These are phyloP conservation scores for Kwoniella mangroviensis DNA, from an alignment of 768 basidiomycete genomes.

Conservation along the genomic window DNA sequence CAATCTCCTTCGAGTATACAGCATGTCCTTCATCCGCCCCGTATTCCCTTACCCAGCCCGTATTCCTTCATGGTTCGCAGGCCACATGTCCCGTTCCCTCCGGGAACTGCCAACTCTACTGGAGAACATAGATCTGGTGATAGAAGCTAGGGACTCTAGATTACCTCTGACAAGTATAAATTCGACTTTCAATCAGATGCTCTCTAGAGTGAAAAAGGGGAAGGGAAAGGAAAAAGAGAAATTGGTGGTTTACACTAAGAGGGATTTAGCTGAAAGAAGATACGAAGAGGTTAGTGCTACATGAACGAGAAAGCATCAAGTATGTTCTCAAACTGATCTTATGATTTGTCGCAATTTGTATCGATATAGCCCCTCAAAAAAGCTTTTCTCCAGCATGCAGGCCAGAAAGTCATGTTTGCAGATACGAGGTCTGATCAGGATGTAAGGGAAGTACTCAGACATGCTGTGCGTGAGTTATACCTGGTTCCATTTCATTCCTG, in stretches of 20 bases:
- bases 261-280: slow-evolving; percentile 86
- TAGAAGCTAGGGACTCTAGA: slow-evolving; percentile 91
- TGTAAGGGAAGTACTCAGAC: slow-evolving; percentile 53
- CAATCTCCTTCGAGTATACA: background rate
- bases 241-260: slow-evolving; percentile 88
- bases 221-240: slow-evolving; percentile 66
- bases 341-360: no score
- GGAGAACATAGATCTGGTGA: slow-evolving; percentile 72
- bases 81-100: slow-evolving; percentile 90
- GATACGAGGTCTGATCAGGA: slow-evolving; percentile 57
- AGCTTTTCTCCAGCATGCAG: slow-evolving; percentile 56
- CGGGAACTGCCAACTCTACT: slow-evolving; percentile 75
- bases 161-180: slow-evolving; percentile 94
- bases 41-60: slow-evolving; percentile 64
- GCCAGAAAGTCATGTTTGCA: slow-evolving; percentile 59
- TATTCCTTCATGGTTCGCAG: slow-evolving; percentile 92
- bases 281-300: slow-evolving; percentile 73
- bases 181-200: slow-evolving; percentile 73
- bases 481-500: no score
- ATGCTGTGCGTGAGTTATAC: slow-evolving; percentile 57
- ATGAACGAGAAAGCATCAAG: no score
- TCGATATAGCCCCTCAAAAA: slow-evolving; percentile 55
- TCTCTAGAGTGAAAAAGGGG: slow-evolving; percentile 25
- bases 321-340: no score
- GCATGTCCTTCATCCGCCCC: slow-evolving; percentile 25